These are phyloP conservation scores for Mentha longifolia DNA, from an alignment of 257 asterid species.

Conservation along the genomic window DNA sequence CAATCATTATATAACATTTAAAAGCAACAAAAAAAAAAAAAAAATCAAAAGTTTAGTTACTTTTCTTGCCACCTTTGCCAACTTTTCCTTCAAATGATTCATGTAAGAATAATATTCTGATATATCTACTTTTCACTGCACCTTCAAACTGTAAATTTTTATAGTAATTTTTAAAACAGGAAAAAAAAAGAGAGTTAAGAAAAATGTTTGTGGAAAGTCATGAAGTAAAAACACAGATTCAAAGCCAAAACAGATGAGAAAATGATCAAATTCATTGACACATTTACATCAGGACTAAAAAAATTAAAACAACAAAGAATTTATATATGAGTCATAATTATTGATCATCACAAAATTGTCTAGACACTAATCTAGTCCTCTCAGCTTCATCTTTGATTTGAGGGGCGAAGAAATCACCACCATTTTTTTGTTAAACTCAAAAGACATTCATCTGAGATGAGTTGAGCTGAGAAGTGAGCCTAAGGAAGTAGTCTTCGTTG, in stretches of 20 bases:
- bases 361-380: slow-evolving; percentile 3
- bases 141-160: not conserved
- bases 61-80: slow-evolving; percentile 2
- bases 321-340: not conserved
- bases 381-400: not conserved
- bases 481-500: slow-evolving; percentile 39
- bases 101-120: not conserved
- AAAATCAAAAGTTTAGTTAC: not conserved
- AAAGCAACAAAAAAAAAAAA: slow-evolving; percentile 14
- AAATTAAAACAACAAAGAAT: slow-evolving; percentile 13
- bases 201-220: too few relatives aligned
- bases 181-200: not conserved
- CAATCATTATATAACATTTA: slow-evolving; percentile 21
- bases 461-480: slow-evolving; percentile 37
- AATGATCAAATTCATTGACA: slow-evolving; percentile 6
- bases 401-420: slow-evolving; percentile 22
- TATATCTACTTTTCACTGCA: not conserved
- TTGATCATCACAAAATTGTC: slow-evolving; percentile 34
- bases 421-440: not conserved
- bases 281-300: slow-evolving; percentile 13
- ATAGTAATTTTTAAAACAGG: not conserved
- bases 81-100: not conserved
- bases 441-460: not conserved
- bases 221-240: not conserved
- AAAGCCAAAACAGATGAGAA: too few relatives aligned